Evolutionary conservation across 257 asterid genomes (phyloP), one percentile per base, ranked within the genome.

Genomic region (Rubia yunnanensis): DNA sequence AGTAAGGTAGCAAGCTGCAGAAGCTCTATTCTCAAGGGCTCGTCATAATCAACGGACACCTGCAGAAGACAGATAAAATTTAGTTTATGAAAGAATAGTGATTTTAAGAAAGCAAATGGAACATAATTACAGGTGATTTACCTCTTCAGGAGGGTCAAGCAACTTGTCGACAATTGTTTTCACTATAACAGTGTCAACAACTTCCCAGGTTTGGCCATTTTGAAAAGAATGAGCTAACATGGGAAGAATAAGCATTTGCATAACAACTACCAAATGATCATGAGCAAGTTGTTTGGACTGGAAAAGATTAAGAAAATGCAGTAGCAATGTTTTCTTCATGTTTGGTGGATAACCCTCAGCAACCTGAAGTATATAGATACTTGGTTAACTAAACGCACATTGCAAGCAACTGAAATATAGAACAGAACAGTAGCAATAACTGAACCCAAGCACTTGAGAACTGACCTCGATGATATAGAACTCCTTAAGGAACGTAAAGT

Each of bases 141-240:
- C 99, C 95, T 94, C 99, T 84, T 94, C 99, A 14, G 99, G 99
- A 63, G 99, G 99, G 79, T 94, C 99, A 23, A 94, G 97, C 79
- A 94, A 88, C 74, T 84, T 94, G 83, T 94, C 99, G 73, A 94
- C 96, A 41, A 94, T 86, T 24, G 89, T 94, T 89, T 90, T 90
- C 77, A 94, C 84, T 64, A 86, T 90, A 60, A 87, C 75, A 60
- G 90, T 83, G 84, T 94, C 99, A 70, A 90, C 85, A 74, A 94
- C 99, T 52, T 94, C 99, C 99, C 99, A 94, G 23, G 98, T 94
- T 77, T 94, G 98, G 74, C 85, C 89, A 77, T 84, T 86, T 78
- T 86, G 99, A 66, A 94, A 94, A 69, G 99, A 88, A 78, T 94
- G 96, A 71, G 95, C 99, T 76, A 94, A 82, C 95, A 90, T 88